Evolutionary conservation across 257 asterid species (phyloP), one percentile per base, ranked within the genome.

Genomic region (Petunia axillaris): DNA sequence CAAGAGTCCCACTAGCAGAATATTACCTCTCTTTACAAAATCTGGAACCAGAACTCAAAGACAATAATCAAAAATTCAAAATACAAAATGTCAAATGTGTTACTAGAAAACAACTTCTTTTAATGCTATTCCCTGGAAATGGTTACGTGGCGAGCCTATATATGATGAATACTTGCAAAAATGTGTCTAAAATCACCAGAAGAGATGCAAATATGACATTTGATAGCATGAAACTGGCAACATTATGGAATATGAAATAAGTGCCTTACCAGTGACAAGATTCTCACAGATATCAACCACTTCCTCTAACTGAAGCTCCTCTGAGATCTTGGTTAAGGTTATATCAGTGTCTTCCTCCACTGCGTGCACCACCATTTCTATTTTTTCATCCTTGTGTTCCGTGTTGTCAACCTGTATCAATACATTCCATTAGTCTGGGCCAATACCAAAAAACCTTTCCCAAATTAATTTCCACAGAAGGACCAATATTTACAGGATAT

Each of bases 331-430:
- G 78, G 68, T 64, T 64, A 57, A 57, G 6, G 82, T 37, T 80
- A 54, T 62, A 68, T 59, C 65, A 36, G 70, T 82, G 48, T 79
- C 80, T 41, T 64, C 77, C 35, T 77, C 84, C 59, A 54, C 78
- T 64, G 60, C 11, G 59, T 48, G 25, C 44, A 25, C 60, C 25
- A 38, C 80, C 62, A 41, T 81, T 50, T 79, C 82, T 62, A 62
- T 37, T 59, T 70, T 81, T 62, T 50, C 85, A 82, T 73, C 83
- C 65, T 78, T 50, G 76, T 46, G 68, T 67, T 74, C 41, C 38
- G 11, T 78, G n/a, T 54, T 81, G 79, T 86, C 90, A 79, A 81
- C 89, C 94, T 93, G 91, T 88, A 82, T 74, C 79, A 48, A 11
- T 67, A 67, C 48, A 62, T 64, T 57, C 50, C 80, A 16, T 81